phyloP scores from a whole-genome alignment of 2,329 filamentous ascomycete species.

The Chaetomium strumarium region DNA sequence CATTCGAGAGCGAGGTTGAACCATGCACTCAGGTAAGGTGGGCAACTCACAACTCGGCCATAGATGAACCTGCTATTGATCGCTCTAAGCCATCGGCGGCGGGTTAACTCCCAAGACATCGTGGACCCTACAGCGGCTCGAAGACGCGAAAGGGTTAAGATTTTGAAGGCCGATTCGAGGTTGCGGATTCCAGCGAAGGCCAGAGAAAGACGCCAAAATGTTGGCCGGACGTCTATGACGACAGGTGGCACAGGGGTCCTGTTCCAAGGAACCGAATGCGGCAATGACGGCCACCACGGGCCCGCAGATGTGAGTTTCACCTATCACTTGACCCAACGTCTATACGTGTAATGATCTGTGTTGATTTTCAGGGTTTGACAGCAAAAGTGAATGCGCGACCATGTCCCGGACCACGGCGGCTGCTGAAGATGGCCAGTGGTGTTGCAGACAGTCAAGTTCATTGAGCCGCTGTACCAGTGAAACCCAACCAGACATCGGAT shows the following conservation, averaged over 20 bases:
- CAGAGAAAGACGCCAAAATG: conserved; percentile 2
- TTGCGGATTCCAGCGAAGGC: conserved; percentile 2
- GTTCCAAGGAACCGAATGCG: neutral
- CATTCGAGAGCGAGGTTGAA: neutral
- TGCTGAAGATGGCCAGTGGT: no score
- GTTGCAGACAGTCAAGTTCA: no score
- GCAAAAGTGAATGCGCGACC: neutral
- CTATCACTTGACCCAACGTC: neutral
- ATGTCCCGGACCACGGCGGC: no score
- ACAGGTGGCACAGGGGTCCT: conserved; percentile 13
- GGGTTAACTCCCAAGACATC: conserved; percentile 55
- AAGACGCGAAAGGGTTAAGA: neutral
- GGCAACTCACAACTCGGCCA: conserved; percentile 60
- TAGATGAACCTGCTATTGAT: conserved; percentile 69
- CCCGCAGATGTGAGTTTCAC: conserved; percentile 4
- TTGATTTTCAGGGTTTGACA: neutral
- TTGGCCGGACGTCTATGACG: conserved; percentile 21
- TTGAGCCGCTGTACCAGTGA: no score
- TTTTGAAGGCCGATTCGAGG: conserved; percentile 4
- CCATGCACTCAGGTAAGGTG: neutral
- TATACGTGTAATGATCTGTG: neutral
- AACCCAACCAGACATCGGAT: no score
- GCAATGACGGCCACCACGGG: conserved; percentile 1
- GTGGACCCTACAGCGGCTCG: conserved; percentile 15
- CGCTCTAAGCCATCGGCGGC: conserved; percentile 57